A percentile compares a stretch with the other conserved stretches of the same genome.
Conservation (phyloP, 1,139 yeast genomes). For the Blastobotrys arbuscula region DNA sequence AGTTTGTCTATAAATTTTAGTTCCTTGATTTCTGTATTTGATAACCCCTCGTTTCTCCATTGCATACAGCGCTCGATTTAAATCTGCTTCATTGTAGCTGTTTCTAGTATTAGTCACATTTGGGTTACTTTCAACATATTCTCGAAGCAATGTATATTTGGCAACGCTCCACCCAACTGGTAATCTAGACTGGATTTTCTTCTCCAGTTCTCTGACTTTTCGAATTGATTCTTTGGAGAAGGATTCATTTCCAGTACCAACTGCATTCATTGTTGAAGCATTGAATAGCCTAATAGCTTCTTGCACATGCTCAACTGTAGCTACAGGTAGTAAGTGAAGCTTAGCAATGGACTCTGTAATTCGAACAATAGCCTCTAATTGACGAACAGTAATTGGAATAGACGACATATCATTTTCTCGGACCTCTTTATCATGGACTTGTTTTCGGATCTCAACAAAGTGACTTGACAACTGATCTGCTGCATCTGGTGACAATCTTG, state of each 20-base stretch:
- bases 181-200: constrained; percentile 78
- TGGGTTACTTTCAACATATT: constrained; percentile 47
- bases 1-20: constrained; percentile 76
- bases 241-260: constrained; percentile 54
- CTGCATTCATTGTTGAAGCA: constrained; percentile 98
- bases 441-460: constrained; percentile 84
- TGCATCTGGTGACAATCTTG: constrained; percentile 83
- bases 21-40: constrained; percentile 83
- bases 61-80: constrained; percentile 77
- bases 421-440: constrained; percentile 73
- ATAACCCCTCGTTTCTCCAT: constrained; percentile 84
- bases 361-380: constrained; percentile 94
- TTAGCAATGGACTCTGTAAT: constrained; percentile 94
- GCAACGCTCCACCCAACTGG: constrained; percentile 98
- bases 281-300: constrained; percentile 92
- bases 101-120: constrained; percentile 31
- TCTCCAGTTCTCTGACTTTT: constrained; percentile 75
- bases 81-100: constrained; percentile 62
- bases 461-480: constrained; percentile 90
- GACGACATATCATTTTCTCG: constrained; percentile 86
- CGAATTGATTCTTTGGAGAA: constrained; percentile 49
- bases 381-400: constrained; percentile 96
- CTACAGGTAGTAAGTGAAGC: constrained; percentile 73
- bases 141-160: constrained; percentile 74
- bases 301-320: constrained; percentile 84